A percentile compares a stretch with the other conserved stretches of the same genome.
Evolutionary conservation across 1,284 basidiomycete species (phyloP).

Genomic region (Ceratobasidium sp.): DNA sequence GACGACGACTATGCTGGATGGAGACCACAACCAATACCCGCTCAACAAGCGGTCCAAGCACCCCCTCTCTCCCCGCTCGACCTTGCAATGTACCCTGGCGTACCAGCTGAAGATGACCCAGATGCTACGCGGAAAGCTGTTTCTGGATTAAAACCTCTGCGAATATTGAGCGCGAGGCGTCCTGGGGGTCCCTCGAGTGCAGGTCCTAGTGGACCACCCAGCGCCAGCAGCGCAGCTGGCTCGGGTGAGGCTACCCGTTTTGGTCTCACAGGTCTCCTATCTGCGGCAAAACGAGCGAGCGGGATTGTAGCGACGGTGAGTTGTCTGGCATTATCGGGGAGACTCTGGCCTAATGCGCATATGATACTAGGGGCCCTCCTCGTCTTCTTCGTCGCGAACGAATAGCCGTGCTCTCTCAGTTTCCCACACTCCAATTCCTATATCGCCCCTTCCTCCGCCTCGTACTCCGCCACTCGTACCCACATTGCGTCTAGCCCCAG

Average conservation of each 20-base stretch:
- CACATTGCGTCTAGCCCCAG: neutral
- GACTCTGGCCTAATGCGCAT: neutral
- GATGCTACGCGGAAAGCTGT: constrained; percentile 14
- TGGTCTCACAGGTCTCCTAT: constrained; percentile 6
- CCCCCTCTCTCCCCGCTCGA: constrained; percentile 33
- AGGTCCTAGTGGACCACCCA: constrained; percentile 22
- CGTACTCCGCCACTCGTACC: constrained; percentile 31
- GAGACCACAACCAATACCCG: constrained; percentile 15
- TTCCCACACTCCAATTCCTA: constrained; percentile 20
- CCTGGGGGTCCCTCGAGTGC: constrained; percentile 31
- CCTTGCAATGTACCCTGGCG: constrained; percentile 34
- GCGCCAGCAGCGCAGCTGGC: neutral
- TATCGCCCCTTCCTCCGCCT: constrained; percentile 31
- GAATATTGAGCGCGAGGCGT: constrained; percentile 24
- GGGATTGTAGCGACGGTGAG: constrained; percentile 7
- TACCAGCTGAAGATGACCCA: neutral
- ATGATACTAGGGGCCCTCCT: neutral
- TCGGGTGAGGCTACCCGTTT: neutral
- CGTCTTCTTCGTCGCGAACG: neutral
- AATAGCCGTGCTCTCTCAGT: neutral
- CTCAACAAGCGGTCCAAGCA: constrained; percentile 12
- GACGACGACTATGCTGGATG: constrained; percentile 9
- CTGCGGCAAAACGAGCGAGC: constrained; percentile 23
- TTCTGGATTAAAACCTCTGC: constrained; percentile 25
- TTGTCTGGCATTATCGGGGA: neutral